phyloP scores from a whole-genome alignment of 345 rosid species.

The Eutrema yunnanense region DNA sequence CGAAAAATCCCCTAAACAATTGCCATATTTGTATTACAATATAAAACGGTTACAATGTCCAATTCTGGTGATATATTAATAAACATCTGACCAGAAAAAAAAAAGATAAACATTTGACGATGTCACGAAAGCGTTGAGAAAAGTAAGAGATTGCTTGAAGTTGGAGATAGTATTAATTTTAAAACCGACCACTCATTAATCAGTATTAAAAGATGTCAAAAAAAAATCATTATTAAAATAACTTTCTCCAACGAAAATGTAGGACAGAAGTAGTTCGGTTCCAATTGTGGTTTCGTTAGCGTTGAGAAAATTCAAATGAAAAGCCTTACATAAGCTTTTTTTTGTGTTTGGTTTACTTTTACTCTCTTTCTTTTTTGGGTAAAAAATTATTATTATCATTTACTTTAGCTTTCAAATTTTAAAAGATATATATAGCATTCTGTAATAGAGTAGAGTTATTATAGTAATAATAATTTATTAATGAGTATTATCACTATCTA shows the following conservation, averaged over 20 bases:
- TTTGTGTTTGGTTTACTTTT: too few species aligned
- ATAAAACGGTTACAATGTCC: too few species aligned
- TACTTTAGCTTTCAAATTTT: not conserved
- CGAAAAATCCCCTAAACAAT: too few species aligned
- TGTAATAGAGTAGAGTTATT: too few species aligned
- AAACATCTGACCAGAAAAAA: too few species aligned
- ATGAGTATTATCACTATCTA: too few species aligned
- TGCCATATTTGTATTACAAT: too few species aligned
- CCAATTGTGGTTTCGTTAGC: not conserved
- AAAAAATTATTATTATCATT: not conserved
- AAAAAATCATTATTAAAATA: not conserved
- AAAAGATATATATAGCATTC: too few species aligned
- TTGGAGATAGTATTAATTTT: not conserved
- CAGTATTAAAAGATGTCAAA: not conserved
- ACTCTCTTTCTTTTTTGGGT: not conserved
- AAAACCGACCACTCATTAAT: constrained; percentile 14
- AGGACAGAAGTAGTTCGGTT: not conserved
- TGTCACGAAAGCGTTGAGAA: not conserved
- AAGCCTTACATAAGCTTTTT: too few species aligned
- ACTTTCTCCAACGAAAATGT: constrained; percentile 1
- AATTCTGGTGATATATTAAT: too few species aligned
- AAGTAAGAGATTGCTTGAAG: constrained; percentile 1
- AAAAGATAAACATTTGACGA: too few species aligned
- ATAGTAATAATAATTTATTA: too few species aligned
- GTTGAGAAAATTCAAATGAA: not conserved